phyloP scores from a whole-genome alignment of 495 filamentous ascomycete species.

The Parathielavia appendiculata region DNA sequence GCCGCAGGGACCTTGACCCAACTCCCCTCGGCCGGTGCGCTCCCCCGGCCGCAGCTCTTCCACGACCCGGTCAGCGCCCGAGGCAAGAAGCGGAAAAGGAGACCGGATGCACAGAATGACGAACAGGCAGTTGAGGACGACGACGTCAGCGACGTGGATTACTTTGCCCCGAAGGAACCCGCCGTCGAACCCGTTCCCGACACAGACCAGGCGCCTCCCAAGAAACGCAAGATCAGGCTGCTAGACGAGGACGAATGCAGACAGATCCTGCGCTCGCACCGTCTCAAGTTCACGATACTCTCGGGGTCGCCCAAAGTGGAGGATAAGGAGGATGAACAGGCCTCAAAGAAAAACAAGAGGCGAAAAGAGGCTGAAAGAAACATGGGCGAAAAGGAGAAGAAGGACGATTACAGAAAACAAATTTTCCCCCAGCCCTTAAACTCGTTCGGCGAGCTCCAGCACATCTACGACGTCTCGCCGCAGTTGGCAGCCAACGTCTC shows the following conservation, averaged over 20 bases:
- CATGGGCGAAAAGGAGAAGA: conserved; percentile 51
- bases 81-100: conserved; percentile 49
- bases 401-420: conserved; percentile 42
- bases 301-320: conserved; percentile 28
- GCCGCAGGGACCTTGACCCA: conserved; percentile 21
- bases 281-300: conserved; percentile 78
- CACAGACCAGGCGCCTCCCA: conserved; percentile 25
- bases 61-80: conserved; percentile 39
- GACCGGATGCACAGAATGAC: conserved; percentile 24
- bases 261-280: conserved; percentile 71
- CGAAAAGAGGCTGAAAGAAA: conserved; percentile 34
- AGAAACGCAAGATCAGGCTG: conserved; percentile 29
- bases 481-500: conserved; percentile 73
- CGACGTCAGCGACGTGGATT: conserved; percentile 42
- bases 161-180: conserved; percentile 40
- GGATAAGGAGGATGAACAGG: conserved; percentile 41
- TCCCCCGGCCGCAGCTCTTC: conserved; percentile 47
- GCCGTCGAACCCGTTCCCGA: conserved; percentile 11
- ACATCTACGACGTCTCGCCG: conserved; percentile 62
- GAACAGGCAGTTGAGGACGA: conserved; percentile 25
- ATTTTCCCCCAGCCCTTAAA: conserved; percentile 72
- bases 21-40: conserved; percentile 48
- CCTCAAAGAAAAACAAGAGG: conserved; percentile 44
- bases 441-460: conserved; percentile 67
- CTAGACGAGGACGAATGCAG: conserved; percentile 63